phyloP scores from a whole-genome alignment of 1,284 basidiomycete species.

The Cerrena zonata region DNA sequence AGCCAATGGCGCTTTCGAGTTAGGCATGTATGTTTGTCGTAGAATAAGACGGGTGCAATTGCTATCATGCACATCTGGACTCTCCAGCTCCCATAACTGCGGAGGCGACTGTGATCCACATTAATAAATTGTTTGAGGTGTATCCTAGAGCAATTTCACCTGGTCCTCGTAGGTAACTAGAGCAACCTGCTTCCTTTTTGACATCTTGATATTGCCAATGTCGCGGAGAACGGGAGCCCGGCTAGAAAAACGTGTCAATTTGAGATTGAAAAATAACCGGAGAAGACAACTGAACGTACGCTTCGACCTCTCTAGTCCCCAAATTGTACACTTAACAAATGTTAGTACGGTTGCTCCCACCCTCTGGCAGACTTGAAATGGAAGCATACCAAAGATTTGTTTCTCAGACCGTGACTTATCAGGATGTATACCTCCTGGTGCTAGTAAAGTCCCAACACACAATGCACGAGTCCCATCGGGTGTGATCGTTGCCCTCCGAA shows the following conservation, averaged over 20 bases:
- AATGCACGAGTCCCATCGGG: background rate
- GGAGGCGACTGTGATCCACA: slow-evolving; percentile 3
- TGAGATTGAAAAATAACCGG: background rate
- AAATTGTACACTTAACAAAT: slow-evolving; percentile 7
- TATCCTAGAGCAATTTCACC: background rate
- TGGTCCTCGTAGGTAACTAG: slow-evolving; percentile 10
- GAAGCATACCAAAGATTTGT: background rate
- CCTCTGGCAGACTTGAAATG: background rate
- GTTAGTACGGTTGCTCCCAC: background rate
- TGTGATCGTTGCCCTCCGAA: background rate
- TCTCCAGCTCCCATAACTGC: slow-evolving; percentile 3
- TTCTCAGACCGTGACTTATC: background rate
- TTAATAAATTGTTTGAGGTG: background rate
- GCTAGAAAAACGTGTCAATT: background rate
- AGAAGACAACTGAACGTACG: slow-evolving; percentile 3
- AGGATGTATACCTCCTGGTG: background rate
- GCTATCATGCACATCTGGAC: too few relatives aligned
- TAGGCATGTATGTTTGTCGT: slow-evolving; percentile 9
- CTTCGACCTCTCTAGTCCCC: background rate
- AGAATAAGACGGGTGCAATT: slow-evolving; percentile 3
- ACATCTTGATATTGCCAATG: slow-evolving; percentile 4
- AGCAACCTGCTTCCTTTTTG: background rate
- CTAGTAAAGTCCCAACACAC: background rate
- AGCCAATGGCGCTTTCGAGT: background rate
- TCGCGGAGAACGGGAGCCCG: slow-evolving; percentile 7